A percentile compares a stretch with the other conserved stretches of the same genome.
These are phyloP conservation scores for Rhizopus sp. DNA, from an alignment of 371 early-diverging fungal genomes.

Conservation along the genomic window DNA sequence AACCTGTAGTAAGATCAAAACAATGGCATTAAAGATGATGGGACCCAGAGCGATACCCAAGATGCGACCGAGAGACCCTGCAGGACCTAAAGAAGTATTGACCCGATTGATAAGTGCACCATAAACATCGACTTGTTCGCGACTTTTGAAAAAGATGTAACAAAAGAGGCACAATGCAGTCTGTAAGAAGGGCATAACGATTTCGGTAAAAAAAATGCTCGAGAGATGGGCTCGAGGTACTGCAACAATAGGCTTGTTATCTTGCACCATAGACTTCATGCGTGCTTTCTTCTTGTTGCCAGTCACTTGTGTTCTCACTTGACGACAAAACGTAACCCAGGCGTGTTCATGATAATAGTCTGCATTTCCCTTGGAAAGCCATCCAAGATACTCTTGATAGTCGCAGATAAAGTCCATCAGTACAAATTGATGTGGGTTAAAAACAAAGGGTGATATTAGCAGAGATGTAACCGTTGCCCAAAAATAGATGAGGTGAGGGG, in stretches of 20 bases:
- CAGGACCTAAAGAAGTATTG: conserved; percentile 19
- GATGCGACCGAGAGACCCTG: conserved; percentile 48
- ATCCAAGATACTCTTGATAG: conserved; percentile 77
- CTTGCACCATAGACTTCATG: conserved; percentile 52
- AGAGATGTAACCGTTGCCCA: conserved; percentile 81
- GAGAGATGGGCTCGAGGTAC: conserved; percentile 70
- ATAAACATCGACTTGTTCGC: conserved; percentile 28
- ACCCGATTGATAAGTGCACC: conserved; percentile 22
- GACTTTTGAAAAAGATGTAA: conserved; percentile 63
- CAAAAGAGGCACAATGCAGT: conserved; percentile 60
- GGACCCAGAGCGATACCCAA: conserved; percentile 68
- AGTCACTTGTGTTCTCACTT: conserved; percentile 72
- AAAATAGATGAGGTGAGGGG: conserved; percentile 81
- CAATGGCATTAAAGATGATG: conserved; percentile 65
- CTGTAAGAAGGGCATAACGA: conserved; percentile 75
- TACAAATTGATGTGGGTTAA: conserved; percentile 86
- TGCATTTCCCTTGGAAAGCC: conserved; percentile 79
- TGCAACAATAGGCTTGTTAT: conserved; percentile 52
- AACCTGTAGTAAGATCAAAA: conserved; percentile 67
- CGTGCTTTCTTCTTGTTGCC: conserved; percentile 47
- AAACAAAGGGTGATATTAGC: conserved; percentile 78
- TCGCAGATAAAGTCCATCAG: conserved; percentile 75
- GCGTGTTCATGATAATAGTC: conserved; percentile 65
- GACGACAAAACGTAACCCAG: conserved; percentile 82
- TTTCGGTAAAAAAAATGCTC: conserved; percentile 75